Percentiles rank a stretch among this genome's conserved stretches.
phyloP scores from a whole-genome alignment of 1,139 yeast genomes.

The Zygoascus meyerae region DNA sequence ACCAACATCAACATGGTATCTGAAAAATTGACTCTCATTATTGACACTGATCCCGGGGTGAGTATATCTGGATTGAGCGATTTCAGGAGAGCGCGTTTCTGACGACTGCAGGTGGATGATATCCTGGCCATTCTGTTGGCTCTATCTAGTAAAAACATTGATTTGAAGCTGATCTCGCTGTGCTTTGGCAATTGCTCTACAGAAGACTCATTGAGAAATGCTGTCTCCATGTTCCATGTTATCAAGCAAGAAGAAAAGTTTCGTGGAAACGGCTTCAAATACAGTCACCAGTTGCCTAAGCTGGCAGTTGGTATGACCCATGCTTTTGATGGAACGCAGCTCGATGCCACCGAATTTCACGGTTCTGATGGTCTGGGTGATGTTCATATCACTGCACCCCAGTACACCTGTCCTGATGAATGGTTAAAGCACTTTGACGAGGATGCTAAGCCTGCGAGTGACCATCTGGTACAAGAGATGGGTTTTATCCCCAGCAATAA shows the following conservation, averaged over 20 bases:
- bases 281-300: constrained; percentile 29
- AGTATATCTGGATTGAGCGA: constrained; percentile 6
- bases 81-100: not conserved
- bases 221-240: constrained; percentile 34
- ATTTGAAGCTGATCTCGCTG: constrained; percentile 35
- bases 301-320: constrained; percentile 34
- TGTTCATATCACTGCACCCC: constrained; percentile 34
- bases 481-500: constrained; percentile 30
- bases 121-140: constrained; percentile 37
- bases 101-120: constrained; percentile 33
- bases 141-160: constrained; percentile 29
- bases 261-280: constrained; percentile 23
- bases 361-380: constrained; percentile 40
- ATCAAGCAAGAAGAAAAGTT: constrained; percentile 29
- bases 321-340: constrained; percentile 30
- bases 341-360: constrained; percentile 39
- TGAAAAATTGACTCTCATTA: constrained; percentile 21
- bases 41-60: constrained; percentile 40
- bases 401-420: constrained; percentile 31
- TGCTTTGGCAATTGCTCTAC: constrained; percentile 40
- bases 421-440: constrained; percentile 27
- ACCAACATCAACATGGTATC: not conserved
- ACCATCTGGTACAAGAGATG: constrained; percentile 14
- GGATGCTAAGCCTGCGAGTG: constrained; percentile 9
- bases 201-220: constrained; percentile 33